Base-by-base conservation (phyloP, 495 filamentous ascomycete genomes). In the Chaetomidium leptoderma region DNA sequence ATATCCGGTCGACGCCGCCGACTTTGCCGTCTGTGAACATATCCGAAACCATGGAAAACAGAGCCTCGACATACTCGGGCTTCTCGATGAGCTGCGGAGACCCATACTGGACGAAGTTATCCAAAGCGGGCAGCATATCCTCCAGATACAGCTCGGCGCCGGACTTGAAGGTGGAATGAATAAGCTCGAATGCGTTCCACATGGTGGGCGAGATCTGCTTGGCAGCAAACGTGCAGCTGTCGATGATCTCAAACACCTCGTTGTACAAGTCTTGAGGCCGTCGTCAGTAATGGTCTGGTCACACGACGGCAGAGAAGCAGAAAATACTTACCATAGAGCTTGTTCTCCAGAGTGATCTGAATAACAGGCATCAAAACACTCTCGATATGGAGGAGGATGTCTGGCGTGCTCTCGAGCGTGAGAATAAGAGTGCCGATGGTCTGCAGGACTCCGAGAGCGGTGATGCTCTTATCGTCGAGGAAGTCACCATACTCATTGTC, bases 221-320 rank as follows among this genome's bases (percentile, higher is more conserved):
- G 35, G 93, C 91, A 16, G 93, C 87, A 68, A 97, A 98, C n/a
- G 95, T 98, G 75, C 95, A 98, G 78, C 90, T 95, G 70, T 98
- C 93, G 64, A 98, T 95, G 64, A 98, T 98, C 72, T 98, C 93
- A 66, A 98, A 98, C 13, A 97, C 83, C 66, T 98, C 93, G 67
- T 97, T 97, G 72, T 95, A 97, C 1, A 98, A 76, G 73, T 98
- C 88, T 84, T 59, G 24, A 2, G 24, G 9, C 11, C 14, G 7
- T 16, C n/a, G 49, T 40, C 5, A 60, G 42, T 36, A n/a, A 16
- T 33, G 14, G 29, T 23, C 9, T 17, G 50, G 7, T 35, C n/a
- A n/a, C 27, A 14, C 30, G 27, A 19, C 7, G 13, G 26, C n/a
- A n/a, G n/a, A n/a, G n/a, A n/a, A n/a, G n/a, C n/a, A n/a, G 17